Base-by-base conservation (phyloP, 495 filamentous ascomycete species). In the Lindgomyces ingoldianus region DNA sequence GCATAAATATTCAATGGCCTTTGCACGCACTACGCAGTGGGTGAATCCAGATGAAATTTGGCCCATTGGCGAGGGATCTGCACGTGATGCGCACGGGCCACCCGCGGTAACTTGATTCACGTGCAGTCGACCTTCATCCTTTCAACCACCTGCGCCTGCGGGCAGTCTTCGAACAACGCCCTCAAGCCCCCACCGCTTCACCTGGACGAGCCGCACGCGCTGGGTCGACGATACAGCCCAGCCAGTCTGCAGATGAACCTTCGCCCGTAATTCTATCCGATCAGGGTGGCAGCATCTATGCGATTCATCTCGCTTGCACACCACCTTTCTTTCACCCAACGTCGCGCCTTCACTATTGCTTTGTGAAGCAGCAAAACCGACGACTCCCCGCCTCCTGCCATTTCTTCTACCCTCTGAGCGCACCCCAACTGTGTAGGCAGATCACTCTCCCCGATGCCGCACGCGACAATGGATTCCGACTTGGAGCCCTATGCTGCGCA, bases 391-490 rank as follows among this genome's bases (percentile, higher is more conserved):
- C 29, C 2, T 21, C 12, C 4, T 30, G 4, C 29, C 24, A 19
- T 19, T 19, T 39, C 16, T 18, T 29, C 14, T 16, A 24, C 24
- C 58, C 36, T 61, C 24, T 8, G 21, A 55, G 18, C 2, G 18
- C 21, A 11, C 33, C 12, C 54, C 2, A 12, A 24, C 46, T 27
- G 50, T 36, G 29, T 22, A 49, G 18, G 21, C 26, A 6, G 18
- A 19, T 4, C 56, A 29, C 21, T 29, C 14, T 11, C 12, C 46
- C 46, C 29, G 16, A 69, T 65, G 61, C 61, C 64, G 22, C 64
- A 67, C 60, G 64, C 64, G 8, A 63, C 57, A 39, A 61, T 62
- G 48, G 52, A 29, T 22, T 22, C 44, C 25, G 64, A 59, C 22
- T 18, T 14, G 10, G 57, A 54, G 21, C n/a, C 46, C 25, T 25